phyloP scores from a whole-genome alignment of 2,329 filamentous ascomycete genomes.

The Neonectria sp. region DNA sequence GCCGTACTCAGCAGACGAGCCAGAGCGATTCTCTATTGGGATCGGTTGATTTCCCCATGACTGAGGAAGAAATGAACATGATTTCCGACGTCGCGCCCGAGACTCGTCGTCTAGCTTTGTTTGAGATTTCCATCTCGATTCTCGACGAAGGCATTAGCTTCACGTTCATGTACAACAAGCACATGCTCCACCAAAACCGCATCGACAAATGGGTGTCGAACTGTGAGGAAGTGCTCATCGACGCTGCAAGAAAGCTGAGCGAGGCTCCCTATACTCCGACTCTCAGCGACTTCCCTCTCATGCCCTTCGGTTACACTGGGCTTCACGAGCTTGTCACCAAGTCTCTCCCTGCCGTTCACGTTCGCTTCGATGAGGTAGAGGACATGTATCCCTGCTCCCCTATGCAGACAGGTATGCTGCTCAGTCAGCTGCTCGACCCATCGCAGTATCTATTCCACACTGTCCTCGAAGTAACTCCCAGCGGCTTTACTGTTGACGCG shows the following conservation, averaged over 20 bases:
- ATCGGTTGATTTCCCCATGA: slow-evolving; percentile 3
- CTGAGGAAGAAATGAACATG: slow-evolving; percentile 1
- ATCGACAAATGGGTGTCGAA: slow-evolving; percentile 33
- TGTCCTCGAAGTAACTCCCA: slow-evolving; percentile 29
- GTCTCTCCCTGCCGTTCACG: slow-evolving; percentile 37
- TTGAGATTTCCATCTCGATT: slow-evolving; percentile 39
- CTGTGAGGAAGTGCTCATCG: slow-evolving; percentile 23
- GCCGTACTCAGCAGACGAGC: slow-evolving; percentile 24
- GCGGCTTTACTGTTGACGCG: slow-evolving; percentile 10
- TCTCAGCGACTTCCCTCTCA: slow-evolving; percentile 53
- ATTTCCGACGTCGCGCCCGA: slow-evolving; percentile 31
- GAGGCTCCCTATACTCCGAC: slow-evolving; percentile 42
- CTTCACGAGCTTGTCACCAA: slow-evolving; percentile 43
- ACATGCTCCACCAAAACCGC: slow-evolving; percentile 32
- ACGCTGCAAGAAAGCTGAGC: slow-evolving; percentile 28
- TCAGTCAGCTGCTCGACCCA: slow-evolving; percentile 50
- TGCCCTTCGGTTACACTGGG: slow-evolving; percentile 49
- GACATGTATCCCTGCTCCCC: slow-evolving; percentile 58
- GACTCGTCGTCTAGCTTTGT: slow-evolving; percentile 33
- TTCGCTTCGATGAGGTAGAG: slow-evolving; percentile 42
- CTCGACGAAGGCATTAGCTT: slow-evolving; percentile 7
- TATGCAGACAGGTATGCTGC: slow-evolving; percentile 54
- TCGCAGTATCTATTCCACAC: slow-evolving; percentile 38
- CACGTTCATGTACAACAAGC: slow-evolving; percentile 32
- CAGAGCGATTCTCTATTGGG: slow-evolving; percentile 9